Evolutionary conservation across 352 stramenopile species (phyloP), one percentile per base, ranked within the genome.

Genomic region (Phytophthora palmivora): DNA sequence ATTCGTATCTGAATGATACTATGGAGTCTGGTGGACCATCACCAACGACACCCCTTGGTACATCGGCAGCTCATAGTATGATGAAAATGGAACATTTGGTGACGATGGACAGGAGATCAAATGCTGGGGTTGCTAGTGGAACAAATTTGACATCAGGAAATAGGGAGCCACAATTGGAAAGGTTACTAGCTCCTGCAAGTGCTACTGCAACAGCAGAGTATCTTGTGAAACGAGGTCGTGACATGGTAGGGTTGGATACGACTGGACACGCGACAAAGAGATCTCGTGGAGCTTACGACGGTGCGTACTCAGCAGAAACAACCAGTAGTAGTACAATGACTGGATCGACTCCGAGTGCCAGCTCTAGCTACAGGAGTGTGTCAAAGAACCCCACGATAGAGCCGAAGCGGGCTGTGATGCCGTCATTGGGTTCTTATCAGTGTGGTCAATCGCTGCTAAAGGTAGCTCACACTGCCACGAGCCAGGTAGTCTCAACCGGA

Each of bases 1-100:
- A 93, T 46, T 70, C 60, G 32, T 91, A 91, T 61, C 58, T 93
- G 22, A 88, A 82, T 53, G 80, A 76, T 8, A 54, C 82, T 7
- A 87, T 91, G 49, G 80, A 88, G 28, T 64, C 74, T 1, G 58
- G 72, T 33, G 69, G 70, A 6, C 66, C 72, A 21, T 84, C 76
- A 0, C 70, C 79, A 18, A 82, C 75, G 30, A 84, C 72, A n/a
- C 74, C 77, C 38, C 61, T 82, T 30, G 72, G 59, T 1, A 75
- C 64, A 7, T 66, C 57, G 0, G 52, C 45, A 11, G 16, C 43
- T 18, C 49, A 30, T 15, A 65, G 50, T 54, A 48, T 58, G 36
- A 62, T 79, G 47, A 88, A 85, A 38, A 65, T 63, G 34, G 68
- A 78, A 3, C 58, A 74, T 44, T 32, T 74, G 22, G 42, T 61